phyloP scores from a whole-genome alignment of 805 yeast genomes.

The Hemisphaericaspora nanyangensis region DNA sequence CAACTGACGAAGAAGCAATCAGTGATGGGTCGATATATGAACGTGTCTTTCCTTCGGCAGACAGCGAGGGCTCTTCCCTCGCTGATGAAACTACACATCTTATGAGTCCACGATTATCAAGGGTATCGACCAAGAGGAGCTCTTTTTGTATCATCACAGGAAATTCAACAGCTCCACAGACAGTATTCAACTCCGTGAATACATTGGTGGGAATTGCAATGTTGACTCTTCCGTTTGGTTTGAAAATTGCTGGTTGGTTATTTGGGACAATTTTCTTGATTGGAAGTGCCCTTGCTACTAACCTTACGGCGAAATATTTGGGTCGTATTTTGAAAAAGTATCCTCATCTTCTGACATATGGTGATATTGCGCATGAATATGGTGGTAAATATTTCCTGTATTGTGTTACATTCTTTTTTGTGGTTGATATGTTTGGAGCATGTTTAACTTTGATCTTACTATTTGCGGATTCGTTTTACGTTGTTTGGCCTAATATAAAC shows the following conservation, averaged over 20 bases:
- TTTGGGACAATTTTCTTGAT: slow-evolving; percentile 42
- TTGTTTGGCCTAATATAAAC: slow-evolving; percentile 36
- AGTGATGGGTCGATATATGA: slow-evolving; percentile 8
- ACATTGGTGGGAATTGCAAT: slow-evolving; percentile 75
- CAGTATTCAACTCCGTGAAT: slow-evolving; percentile 65
- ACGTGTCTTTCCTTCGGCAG: neutral
- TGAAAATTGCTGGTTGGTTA: slow-evolving; percentile 66
- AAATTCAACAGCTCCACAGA: slow-evolving; percentile 61
- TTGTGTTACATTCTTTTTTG: slow-evolving; percentile 46
- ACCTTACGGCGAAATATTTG: slow-evolving; percentile 50
- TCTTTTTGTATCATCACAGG: slow-evolving; percentile 13
- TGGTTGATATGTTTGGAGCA: slow-evolving; percentile 60
- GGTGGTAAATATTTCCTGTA: slow-evolving; percentile 45
- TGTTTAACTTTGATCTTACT: slow-evolving; percentile 53
- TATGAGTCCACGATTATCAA: slow-evolving; percentile 1
- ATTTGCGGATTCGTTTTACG: slow-evolving; percentile 57
- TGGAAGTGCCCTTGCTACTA: slow-evolving; percentile 46
- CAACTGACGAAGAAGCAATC: slow-evolving; percentile 9
- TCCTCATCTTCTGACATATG: slow-evolving; percentile 47
- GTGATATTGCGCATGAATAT: slow-evolving; percentile 51
- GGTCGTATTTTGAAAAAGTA: slow-evolving; percentile 44
- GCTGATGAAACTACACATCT: slow-evolving; percentile 11
- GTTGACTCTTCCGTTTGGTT: slow-evolving; percentile 67
- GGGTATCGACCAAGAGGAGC: slow-evolving; percentile 4
- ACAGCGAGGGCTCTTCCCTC: neutral